phyloP scores from a whole-genome alignment of 495 filamentous ascomycete species.

The Penicillium psychrofluorescens region DNA sequence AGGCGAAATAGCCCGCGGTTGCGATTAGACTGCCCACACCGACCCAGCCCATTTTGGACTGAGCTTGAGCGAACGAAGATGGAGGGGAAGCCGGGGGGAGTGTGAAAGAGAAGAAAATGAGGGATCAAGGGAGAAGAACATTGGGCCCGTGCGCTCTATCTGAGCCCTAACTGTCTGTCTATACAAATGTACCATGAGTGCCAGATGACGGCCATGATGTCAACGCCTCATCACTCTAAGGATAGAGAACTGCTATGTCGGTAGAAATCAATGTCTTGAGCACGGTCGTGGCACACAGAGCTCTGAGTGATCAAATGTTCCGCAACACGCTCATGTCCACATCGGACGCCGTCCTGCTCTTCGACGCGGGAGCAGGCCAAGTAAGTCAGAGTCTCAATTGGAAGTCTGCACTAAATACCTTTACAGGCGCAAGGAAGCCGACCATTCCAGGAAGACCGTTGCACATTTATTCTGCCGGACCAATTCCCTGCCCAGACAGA shows the following conservation, averaged over 20 bases:
- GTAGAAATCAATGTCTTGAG: background rate
- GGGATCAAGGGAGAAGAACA: no score
- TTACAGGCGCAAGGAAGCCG: slow-evolving; percentile 26
- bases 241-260: background rate
- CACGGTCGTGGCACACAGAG: slow-evolving; percentile 12
- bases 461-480: slow-evolving; percentile 20
- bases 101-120: no score
- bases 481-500: slow-evolving; percentile 21
- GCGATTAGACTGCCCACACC: slow-evolving; percentile 26
- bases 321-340: slow-evolving; percentile 17
- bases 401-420: background rate
- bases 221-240: slow-evolving; percentile 18
- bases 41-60: slow-evolving; percentile 31
- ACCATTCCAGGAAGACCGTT: slow-evolving; percentile 26
- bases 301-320: slow-evolving; percentile 15
- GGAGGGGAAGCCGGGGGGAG: background rate
- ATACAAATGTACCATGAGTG: background rate
- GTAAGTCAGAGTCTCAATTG: slow-evolving; percentile 6
- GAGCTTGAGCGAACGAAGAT: background rate
- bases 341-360: slow-evolving; percentile 20
- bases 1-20: slow-evolving; percentile 25
- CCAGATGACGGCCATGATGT: slow-evolving; percentile 18
- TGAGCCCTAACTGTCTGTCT: no score
- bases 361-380: slow-evolving; percentile 27
- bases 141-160: slow-evolving; percentile 13